A percentile compares a stretch with the other conserved stretches of the same genome.
Evolutionary conservation across 495 filamentous ascomycete species (phyloP).

Genomic region (Aspergillus avenaceus): DNA sequence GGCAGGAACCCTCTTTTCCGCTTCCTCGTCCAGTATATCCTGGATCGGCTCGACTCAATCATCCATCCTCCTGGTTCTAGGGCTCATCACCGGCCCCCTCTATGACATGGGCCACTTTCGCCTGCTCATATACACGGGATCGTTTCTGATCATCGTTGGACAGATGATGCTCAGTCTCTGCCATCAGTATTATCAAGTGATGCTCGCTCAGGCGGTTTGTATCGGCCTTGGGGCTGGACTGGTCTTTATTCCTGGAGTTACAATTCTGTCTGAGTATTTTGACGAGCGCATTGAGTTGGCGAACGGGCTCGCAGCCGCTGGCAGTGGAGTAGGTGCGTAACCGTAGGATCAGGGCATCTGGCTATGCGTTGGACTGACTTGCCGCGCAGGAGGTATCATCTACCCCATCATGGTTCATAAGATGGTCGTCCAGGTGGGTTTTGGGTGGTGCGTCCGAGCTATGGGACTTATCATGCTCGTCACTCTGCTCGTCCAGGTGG

Average conservation of each 20-base stretch:
- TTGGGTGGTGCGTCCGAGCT: constrained; percentile 43
- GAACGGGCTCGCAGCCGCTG: constrained; percentile 33
- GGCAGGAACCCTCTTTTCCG: constrained; percentile 11
- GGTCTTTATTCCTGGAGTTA: constrained; percentile 31
- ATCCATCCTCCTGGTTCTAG: constrained; percentile 52
- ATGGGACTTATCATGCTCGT: constrained; percentile 45
- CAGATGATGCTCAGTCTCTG: constrained; percentile 41
- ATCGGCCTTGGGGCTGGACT: constrained; percentile 33
- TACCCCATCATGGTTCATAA: constrained; percentile 46
- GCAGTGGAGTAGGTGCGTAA: constrained; percentile 3
- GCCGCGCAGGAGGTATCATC: constrained; percentile 41
- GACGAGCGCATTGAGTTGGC: constrained; percentile 27
- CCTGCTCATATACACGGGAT: constrained; percentile 31
- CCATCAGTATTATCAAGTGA: constrained; percentile 24
- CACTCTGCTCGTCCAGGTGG: constrained; percentile 36
- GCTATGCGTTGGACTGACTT: not conserved
- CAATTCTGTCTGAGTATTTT: constrained; percentile 36
- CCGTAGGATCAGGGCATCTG: not conserved
- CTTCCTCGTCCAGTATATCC: constrained; percentile 41
- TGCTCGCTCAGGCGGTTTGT: constrained; percentile 34
- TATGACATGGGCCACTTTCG: constrained; percentile 57
- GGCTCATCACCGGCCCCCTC: constrained; percentile 51
- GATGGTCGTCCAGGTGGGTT: constrained; percentile 37
- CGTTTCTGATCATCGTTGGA: constrained; percentile 31
- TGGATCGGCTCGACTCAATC: constrained; percentile 51